Percentiles rank a stretch among this genome's conserved stretches.
Evolutionary conservation across 179 eudicot species (phyloP).

Genomic region (Monotropa hypopitys): DNA sequence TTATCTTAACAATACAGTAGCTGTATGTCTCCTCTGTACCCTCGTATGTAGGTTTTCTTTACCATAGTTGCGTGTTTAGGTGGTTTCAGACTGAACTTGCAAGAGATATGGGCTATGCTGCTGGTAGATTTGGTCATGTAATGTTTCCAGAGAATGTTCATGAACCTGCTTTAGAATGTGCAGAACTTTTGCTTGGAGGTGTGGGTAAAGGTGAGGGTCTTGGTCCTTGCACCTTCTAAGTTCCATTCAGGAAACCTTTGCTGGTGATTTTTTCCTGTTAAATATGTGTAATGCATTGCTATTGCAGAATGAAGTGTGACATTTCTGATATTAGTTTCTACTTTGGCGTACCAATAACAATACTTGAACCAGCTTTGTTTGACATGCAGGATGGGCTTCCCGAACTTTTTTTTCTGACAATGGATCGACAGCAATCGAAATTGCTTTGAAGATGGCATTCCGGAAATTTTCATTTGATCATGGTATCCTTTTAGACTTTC

Average conservation of each 20-base stretch:
- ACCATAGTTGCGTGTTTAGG: conserved; percentile 46
- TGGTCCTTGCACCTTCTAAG: background rate
- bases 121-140: conserved; percentile 97
- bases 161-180: conserved; percentile 82
- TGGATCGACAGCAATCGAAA: conserved; percentile 94
- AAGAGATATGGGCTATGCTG: conserved; percentile 88
- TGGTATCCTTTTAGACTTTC: conserved; percentile 26
- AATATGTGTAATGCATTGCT: background rate
- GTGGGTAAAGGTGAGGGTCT: conserved; percentile 72
- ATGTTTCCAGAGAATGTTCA: conserved; percentile 98
- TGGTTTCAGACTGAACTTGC: conserved; percentile 96
- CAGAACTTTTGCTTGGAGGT: conserved; percentile 90
- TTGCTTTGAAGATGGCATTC: conserved; percentile 97
- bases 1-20: conserved; percentile 5
- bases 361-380: background rate
- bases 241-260: background rate
- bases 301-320: background rate
- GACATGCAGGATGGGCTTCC: conserved; percentile 81
- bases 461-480: conserved; percentile 71
- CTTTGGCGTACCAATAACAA: background rate
- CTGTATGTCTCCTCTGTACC: background rate
- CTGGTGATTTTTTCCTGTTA: background rate
- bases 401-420: conserved; percentile 84
- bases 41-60: conserved; percentile 24
- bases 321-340: background rate